Evolutionary conservation across 2,329 filamentous ascomycete genomes (phyloP).

Genomic region (Aureobasidium sp.): DNA sequence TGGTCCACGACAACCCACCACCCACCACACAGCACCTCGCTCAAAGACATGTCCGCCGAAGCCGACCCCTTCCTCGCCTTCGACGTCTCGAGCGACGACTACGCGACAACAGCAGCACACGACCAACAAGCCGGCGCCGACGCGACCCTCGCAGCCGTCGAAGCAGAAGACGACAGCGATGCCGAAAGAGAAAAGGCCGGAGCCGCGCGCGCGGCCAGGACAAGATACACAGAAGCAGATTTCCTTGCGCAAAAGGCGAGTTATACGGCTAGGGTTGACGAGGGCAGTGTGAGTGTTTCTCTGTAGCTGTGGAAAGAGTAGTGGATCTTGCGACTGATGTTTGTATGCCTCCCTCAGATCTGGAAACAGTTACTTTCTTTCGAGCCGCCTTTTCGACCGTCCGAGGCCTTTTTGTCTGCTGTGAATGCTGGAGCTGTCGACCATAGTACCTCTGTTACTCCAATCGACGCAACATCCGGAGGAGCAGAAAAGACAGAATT

Average conservation of each 20-base stretch:
- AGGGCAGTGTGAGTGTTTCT: constrained; percentile 18
- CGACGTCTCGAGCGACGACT: constrained; percentile 25
- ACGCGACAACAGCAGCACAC: constrained; percentile 23
- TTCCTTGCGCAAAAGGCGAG: constrained; percentile 23
- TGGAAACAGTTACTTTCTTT: constrained; percentile 6
- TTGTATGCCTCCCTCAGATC: neutral
- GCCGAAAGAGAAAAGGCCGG: constrained; percentile 8
- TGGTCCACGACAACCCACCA: neutral
- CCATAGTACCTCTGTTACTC: neutral
- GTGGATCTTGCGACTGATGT: neutral
- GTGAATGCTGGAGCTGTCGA: neutral
- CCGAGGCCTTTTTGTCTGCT: neutral
- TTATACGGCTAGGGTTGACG: constrained; percentile 25
- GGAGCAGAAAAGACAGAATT: constrained; percentile 17
- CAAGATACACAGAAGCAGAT: constrained; percentile 25
- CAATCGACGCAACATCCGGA: too few relatives aligned
- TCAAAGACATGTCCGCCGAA: constrained; percentile 4
- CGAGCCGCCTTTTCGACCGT: neutral
- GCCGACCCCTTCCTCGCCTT: constrained; percentile 22
- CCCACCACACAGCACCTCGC: neutral
- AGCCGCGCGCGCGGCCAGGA: constrained; percentile 20
- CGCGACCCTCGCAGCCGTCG: neutral
- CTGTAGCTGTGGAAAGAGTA: neutral
- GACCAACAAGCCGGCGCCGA: constrained; percentile 15
- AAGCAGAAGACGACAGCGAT: constrained; percentile 9